These are phyloP conservation scores for Aechmea fasciata DNA, from an alignment of 176 grass and related monocot genomes.

Conservation along the genomic window DNA sequence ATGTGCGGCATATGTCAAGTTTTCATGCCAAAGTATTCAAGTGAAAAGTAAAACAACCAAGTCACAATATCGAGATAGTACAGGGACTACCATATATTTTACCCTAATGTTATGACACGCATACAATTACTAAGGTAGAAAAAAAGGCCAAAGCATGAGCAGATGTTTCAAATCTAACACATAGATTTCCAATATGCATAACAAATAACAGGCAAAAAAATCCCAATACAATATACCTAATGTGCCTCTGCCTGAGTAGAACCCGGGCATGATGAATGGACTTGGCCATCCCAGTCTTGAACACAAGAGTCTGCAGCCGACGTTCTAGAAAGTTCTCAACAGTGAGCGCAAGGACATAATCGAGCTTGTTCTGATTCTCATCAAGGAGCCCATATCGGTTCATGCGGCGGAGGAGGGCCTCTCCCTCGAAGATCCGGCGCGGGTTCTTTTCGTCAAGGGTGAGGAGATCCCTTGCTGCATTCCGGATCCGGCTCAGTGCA, in stretches of 20 bases:
- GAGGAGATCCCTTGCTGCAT: constrained; percentile 60
- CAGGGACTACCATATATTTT: too few species aligned
- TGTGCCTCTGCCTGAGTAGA: constrained; percentile 55
- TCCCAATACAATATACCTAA: constrained; percentile 27
- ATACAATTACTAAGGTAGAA: too few species aligned
- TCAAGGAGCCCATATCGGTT: constrained; percentile 14
- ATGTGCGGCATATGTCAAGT: too few species aligned
- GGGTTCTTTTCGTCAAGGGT: constrained; percentile 64
- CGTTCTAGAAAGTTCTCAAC: constrained; percentile 60
- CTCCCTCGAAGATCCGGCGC: constrained; percentile 59
- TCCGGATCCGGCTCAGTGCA: constrained; percentile 47
- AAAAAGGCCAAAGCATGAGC: too few species aligned
- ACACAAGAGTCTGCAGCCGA: constrained; percentile 50
- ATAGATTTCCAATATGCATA: too few species aligned
- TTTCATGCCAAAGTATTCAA: too few species aligned
- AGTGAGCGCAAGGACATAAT: constrained; percentile 61
- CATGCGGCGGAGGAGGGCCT: constrained; percentile 62
- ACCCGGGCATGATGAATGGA: constrained; percentile 67
- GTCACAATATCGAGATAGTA: too few species aligned
- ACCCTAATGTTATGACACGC: too few species aligned
- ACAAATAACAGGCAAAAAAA: background rate
- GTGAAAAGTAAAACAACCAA: too few species aligned
- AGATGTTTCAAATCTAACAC: too few species aligned
- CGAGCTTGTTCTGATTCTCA: constrained; percentile 52
- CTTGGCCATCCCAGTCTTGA: constrained; percentile 69